Evolutionary conservation across 306 rosid genomes (phyloP).

Genomic region (Datisca glomerata): DNA sequence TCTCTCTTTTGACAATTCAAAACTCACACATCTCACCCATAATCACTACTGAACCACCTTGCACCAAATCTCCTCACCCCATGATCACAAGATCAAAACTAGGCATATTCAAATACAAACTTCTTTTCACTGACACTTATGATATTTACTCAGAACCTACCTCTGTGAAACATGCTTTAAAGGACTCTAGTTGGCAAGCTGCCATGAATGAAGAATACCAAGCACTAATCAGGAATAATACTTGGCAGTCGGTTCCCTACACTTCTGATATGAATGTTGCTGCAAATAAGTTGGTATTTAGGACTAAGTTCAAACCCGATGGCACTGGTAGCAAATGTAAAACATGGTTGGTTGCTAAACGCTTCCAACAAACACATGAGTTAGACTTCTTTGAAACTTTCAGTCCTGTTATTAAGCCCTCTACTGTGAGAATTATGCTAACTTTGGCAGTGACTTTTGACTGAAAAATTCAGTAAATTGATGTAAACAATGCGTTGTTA

Average conservation of each 20-base stretch:
- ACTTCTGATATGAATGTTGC: neutral
- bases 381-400: neutral
- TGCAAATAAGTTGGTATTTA: neutral
- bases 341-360: neutral
- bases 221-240: too few relatives aligned
- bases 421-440: neutral
- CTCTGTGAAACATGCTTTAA: too few relatives aligned
- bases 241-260: slow-evolving; percentile 1
- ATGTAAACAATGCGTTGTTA: neutral
- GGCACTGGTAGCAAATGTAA: too few relatives aligned
- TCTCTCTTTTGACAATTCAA: too few relatives aligned
- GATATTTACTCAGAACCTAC: too few relatives aligned
- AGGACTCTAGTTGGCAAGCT: neutral
- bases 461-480: neutral
- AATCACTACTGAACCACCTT: too few relatives aligned
- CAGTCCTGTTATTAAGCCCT: neutral
- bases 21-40: too few relatives aligned
- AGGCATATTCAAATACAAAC: too few relatives aligned
- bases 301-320: neutral
- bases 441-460: neutral
- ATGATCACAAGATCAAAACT: too few relatives aligned
- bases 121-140: too few relatives aligned
- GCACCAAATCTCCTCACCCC: too few relatives aligned
- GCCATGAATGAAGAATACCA: slow-evolving; percentile 9
- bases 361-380: neutral